Evolutionary conservation across 768 basidiomycete species (phyloP).

Genomic region (Suillus placidus): DNA sequence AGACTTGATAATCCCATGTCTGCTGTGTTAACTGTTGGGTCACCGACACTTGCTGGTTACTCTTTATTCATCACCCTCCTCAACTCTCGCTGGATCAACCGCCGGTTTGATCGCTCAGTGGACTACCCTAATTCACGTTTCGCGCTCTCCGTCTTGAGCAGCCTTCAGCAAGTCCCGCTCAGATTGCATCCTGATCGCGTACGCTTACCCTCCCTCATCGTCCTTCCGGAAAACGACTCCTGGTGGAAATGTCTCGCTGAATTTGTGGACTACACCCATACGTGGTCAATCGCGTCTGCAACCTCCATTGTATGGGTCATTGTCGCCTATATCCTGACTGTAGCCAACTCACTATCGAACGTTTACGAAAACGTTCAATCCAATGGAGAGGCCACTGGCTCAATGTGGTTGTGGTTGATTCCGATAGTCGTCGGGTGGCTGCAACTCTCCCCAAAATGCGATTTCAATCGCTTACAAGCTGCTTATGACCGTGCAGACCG

Average conservation of each 20-base stretch:
- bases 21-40: conserved; percentile 46
- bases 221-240: conserved; percentile 38
- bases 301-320: conserved; percentile 40
- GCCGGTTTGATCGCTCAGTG: conserved; percentile 29
- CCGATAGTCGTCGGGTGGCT: conserved; percentile 39
- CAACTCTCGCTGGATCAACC: conserved; percentile 46
- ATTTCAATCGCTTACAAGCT: conserved; percentile 29
- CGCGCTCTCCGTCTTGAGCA: conserved; percentile 35
- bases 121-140: conserved; percentile 25
- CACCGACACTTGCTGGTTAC: conserved; percentile 48
- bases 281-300: conserved; percentile 38
- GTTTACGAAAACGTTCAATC: conserved; percentile 1
- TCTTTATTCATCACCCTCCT: conserved; percentile 46
- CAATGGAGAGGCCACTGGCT: conserved; percentile 19
- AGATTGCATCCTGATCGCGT: conserved; percentile 22
- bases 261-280: conserved; percentile 36
- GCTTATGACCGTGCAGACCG: conserved; percentile 33
- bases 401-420: conserved; percentile 42
- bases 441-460: conserved; percentile 38
- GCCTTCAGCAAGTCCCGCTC: conserved; percentile 42
- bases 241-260: conserved; percentile 38
- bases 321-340: conserved; percentile 24
- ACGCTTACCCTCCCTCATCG: conserved; percentile 39
- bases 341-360: conserved; percentile 31
- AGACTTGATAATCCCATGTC: conserved; percentile 46